These are phyloP conservation scores for Stramenopiles sp. DNA, from an alignment of 352 stramenopile species.

Conservation along the genomic window DNA sequence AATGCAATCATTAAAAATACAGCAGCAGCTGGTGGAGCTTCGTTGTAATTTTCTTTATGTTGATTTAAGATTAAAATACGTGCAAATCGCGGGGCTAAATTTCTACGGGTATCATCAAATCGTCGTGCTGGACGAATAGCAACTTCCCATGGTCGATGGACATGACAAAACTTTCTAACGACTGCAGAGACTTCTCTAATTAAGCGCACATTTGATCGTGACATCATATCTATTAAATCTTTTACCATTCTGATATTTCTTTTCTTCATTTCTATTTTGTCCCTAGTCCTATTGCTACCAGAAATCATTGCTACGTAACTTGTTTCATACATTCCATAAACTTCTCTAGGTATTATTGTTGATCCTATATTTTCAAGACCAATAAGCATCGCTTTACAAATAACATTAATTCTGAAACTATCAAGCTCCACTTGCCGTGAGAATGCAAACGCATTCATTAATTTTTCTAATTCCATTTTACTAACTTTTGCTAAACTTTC, in stretches of 20 bases:
- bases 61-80: not conserved
- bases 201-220: not conserved
- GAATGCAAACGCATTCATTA: not conserved
- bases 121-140: not conserved
- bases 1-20: not conserved
- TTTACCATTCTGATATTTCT: not conserved
- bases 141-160: not conserved
- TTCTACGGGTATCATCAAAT: not conserved
- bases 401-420: not conserved
- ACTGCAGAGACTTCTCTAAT: not conserved
- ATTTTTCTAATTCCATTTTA: not conserved
- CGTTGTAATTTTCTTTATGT: not conserved
- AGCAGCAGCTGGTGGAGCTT: not conserved
- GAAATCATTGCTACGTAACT: not conserved
- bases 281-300: no score
- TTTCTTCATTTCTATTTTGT: no score
- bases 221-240: conserved; percentile 5
- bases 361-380: not conserved
- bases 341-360: not conserved
- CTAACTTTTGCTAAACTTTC: not conserved
- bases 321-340: not conserved
- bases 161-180: not conserved
- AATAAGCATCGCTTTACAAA: not conserved
- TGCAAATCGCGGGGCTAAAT: not conserved
- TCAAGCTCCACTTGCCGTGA: not conserved